These are phyloP conservation scores for Brachypodium distachyon DNA, from an alignment of 202 grass and related monocot species.

Conservation along the genomic window DNA sequence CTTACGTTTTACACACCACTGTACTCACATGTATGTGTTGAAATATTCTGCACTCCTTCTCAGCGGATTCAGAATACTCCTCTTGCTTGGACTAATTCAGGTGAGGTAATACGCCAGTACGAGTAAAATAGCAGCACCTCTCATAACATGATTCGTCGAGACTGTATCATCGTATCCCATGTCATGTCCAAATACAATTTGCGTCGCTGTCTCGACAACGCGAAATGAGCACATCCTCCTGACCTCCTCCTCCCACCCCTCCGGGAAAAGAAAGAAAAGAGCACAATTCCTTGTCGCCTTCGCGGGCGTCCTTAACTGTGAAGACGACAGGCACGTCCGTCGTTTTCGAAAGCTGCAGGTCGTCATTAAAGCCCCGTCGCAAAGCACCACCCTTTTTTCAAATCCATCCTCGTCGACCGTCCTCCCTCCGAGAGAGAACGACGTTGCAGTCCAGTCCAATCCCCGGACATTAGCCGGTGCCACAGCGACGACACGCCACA, in stretches of 20 bases:
- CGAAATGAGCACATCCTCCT: not conserved
- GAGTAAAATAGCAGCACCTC: not conserved
- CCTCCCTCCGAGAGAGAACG: not conserved
- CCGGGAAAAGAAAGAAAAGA: not conserved
- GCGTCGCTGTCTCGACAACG: not conserved
- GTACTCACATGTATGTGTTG: too few species aligned
- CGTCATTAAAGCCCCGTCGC: slow-evolving; percentile 9
- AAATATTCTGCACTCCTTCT: not conserved
- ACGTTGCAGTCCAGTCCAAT: not conserved
- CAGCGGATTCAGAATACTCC: not conserved
- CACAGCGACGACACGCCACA: too few species aligned
- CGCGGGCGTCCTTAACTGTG: not conserved
- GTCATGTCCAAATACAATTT: not conserved
- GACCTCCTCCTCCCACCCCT: not conserved
- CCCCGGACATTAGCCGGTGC: not conserved
- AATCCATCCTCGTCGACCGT: not conserved
- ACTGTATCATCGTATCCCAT: too few species aligned
- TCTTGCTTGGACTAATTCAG: not conserved
- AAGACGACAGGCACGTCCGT: slow-evolving; percentile 7
- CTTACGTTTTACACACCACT: too few species aligned
- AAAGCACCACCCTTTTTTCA: not conserved
- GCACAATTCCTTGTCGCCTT: slow-evolving; percentile 5
- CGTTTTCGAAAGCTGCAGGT: not conserved
- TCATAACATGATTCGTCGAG: too few species aligned
- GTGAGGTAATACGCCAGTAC: not conserved